Percentiles rank a stretch among this genome's conserved stretches.
These are phyloP conservation scores for Kodamaea anthophila DNA, from an alignment of 1,139 yeast species.

Conservation along the genomic window DNA sequence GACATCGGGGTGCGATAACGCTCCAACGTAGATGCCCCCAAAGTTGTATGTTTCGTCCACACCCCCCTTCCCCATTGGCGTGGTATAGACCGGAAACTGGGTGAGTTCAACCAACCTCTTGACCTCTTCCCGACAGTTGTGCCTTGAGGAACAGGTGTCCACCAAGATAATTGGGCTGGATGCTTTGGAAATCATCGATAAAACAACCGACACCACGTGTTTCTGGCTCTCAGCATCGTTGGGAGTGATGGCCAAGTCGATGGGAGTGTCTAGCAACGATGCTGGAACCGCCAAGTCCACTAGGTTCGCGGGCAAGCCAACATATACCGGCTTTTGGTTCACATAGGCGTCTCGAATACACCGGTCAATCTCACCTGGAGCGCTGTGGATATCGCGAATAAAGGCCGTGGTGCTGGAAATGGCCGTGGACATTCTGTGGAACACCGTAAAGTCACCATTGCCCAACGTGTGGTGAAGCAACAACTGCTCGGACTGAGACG, in stretches of 20 bases:
- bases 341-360: slow-evolving; percentile 32
- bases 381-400: slow-evolving; percentile 22
- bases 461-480: slow-evolving; percentile 64
- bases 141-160: slow-evolving; percentile 35
- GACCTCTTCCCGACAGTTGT: slow-evolving; percentile 27
- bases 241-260: slow-evolving; percentile 23
- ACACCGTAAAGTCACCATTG: slow-evolving; percentile 78
- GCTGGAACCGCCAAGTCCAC: slow-evolving; percentile 30
- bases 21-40: slow-evolving; percentile 85
- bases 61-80: slow-evolving; percentile 19
- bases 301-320: slow-evolving; percentile 35
- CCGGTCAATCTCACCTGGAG: slow-evolving; percentile 31
- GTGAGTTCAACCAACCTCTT: slow-evolving; percentile 25
- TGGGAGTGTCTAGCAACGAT: slow-evolving; percentile 23
- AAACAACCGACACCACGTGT: slow-evolving; percentile 26
- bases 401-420: slow-evolving; percentile 29
- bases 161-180: slow-evolving; percentile 29
- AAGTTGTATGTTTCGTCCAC: slow-evolving; percentile 44
- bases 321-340: slow-evolving; percentile 33
- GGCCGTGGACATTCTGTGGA: slow-evolving; percentile 54
- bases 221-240: slow-evolving; percentile 26
- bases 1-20: slow-evolving; percentile 69
- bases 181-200: slow-evolving; percentile 22
- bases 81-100: slow-evolving; percentile 19
- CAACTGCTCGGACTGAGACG: slow-evolving; percentile 57